Percentiles rank a stretch among this genome's conserved stretches.
phyloP scores from a whole-genome alignment of 768 basidiomycete species.

The Lactifluus rugatus region DNA sequence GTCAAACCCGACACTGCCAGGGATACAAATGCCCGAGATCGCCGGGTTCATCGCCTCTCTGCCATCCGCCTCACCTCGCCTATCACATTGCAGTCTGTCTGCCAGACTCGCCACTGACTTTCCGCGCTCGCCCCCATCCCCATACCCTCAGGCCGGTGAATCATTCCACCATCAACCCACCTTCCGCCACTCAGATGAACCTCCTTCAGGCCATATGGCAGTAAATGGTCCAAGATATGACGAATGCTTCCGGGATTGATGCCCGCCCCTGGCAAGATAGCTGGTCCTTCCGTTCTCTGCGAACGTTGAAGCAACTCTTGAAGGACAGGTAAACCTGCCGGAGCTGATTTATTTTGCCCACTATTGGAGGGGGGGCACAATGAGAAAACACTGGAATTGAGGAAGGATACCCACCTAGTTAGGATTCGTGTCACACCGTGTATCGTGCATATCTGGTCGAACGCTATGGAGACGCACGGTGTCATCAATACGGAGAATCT shows the following conservation, averaged over 20 bases:
- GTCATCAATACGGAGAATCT: neutral
- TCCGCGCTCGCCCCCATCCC: slow-evolving; percentile 53
- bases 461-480: slow-evolving; percentile 19
- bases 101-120: slow-evolving; percentile 62
- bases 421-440: slow-evolving; percentile 64
- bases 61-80: slow-evolving; percentile 40
- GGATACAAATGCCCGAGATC: too few relatives aligned
- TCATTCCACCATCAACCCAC: slow-evolving; percentile 50
- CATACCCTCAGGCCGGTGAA: slow-evolving; percentile 45
- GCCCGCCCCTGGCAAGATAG: slow-evolving; percentile 67
- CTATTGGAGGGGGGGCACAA: slow-evolving; percentile 25
- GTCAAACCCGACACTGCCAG: too few relatives aligned
- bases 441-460: slow-evolving; percentile 41
- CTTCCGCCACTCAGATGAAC: slow-evolving; percentile 67
- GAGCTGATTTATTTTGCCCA: slow-evolving; percentile 41
- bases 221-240: slow-evolving; percentile 38
- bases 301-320: slow-evolving; percentile 16
- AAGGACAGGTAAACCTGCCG: slow-evolving; percentile 19
- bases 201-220: slow-evolving; percentile 51
- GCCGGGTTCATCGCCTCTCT: slow-evolving; percentile 24
- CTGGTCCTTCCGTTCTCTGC: neutral
- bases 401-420: slow-evolving; percentile 48
- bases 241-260: slow-evolving; percentile 51
- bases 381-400: neutral
- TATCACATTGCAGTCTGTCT: slow-evolving; percentile 44